phyloP scores from a whole-genome alignment of 805 yeast genomes.

The Candida verbasci region DNA sequence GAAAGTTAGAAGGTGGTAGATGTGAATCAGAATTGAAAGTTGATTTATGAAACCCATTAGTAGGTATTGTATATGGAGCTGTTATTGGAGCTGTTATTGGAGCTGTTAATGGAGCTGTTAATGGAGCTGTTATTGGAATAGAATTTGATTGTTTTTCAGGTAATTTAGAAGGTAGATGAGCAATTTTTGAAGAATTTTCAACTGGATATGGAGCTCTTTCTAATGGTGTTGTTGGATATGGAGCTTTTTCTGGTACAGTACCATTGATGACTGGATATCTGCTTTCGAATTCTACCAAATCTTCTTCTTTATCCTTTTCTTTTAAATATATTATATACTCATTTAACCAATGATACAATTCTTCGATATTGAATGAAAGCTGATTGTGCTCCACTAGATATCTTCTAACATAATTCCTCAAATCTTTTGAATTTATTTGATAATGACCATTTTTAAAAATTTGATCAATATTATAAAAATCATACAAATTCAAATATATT shows the following conservation, averaged over 20 bases:
- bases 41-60: neutral
- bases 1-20: too few relatives aligned
- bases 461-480: conserved; percentile 33
- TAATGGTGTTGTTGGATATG: neutral
- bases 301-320: conserved; percentile 18
- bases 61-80: neutral
- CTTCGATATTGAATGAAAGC: conserved; percentile 30
- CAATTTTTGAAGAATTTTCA: too few relatives aligned
- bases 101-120: neutral
- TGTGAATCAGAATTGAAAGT: neutral
- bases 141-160: neutral
- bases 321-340: conserved; percentile 35
- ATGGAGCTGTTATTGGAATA: neutral
- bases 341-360: conserved; percentile 35
- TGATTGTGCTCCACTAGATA: conserved; percentile 27
- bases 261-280: neutral
- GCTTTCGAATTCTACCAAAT: conserved; percentile 3
- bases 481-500: conserved; percentile 38
- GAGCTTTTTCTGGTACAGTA: neutral
- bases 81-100: neutral
- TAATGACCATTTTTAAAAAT: conserved; percentile 16
- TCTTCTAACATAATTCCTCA: conserved; percentile 5
- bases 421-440: conserved; percentile 15
- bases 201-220: conserved; percentile 1
- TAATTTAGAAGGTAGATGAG: too few relatives aligned